phyloP scores from a whole-genome alignment of 169 alveolate species.

The Plasmodium knowlesi region DNA sequence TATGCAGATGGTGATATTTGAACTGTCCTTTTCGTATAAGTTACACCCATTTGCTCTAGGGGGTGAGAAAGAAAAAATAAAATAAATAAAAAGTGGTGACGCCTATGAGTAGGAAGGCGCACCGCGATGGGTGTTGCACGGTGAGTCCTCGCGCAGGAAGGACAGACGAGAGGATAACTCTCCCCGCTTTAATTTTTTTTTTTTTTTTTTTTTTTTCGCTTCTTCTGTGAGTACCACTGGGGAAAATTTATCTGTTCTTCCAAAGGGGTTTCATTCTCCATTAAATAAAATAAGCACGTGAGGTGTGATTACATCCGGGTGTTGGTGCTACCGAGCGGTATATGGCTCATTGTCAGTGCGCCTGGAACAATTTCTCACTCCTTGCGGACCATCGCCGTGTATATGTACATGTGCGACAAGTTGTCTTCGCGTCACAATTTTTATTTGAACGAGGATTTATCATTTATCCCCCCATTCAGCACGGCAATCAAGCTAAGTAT shows the following conservation, averaged over 20 bases:
- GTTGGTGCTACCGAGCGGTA: not conserved
- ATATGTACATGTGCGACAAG: not conserved
- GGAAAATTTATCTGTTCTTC: not conserved
- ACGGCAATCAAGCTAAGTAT: not conserved
- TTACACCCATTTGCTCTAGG: not conserved
- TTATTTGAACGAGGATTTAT: not conserved
- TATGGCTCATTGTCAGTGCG: not conserved
- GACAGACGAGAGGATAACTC: not conserved
- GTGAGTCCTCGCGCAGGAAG: not conserved
- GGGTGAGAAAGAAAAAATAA: not conserved
- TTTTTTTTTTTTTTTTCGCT: not conserved
- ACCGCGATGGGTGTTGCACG: not conserved
- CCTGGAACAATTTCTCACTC: not conserved
- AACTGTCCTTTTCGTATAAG: not conserved
- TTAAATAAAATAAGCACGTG: not conserved
- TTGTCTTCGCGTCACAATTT: not conserved
- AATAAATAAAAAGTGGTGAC: too few relatives aligned
- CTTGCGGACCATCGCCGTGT: not conserved
- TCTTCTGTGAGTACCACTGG: not conserved
- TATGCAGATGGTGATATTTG: not conserved
- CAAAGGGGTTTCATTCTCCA: not conserved
- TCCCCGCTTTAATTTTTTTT: not conserved
- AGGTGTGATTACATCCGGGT: not conserved
- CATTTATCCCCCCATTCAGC: not conserved
- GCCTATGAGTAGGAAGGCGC: not conserved